Percentiles rank a stretch among this genome's conserved stretches.
phyloP scores from a whole-genome alignment of 2,329 filamentous ascomycete species.

The Byssochlamys sp. region DNA sequence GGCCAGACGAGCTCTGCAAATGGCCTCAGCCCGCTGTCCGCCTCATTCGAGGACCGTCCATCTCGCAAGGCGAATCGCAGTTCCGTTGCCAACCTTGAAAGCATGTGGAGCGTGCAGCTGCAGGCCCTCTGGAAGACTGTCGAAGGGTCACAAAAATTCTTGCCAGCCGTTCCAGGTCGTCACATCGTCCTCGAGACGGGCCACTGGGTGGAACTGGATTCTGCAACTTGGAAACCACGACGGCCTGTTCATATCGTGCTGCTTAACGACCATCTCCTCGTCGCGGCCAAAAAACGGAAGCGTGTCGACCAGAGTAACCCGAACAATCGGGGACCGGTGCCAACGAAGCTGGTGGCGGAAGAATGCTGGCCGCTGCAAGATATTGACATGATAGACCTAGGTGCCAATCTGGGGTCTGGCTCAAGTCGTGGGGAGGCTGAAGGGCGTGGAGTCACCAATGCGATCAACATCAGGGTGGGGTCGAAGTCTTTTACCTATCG shows the following conservation, averaged over 20 bases:
- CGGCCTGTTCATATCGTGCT: constrained; percentile 84
- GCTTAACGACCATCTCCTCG: constrained; percentile 84
- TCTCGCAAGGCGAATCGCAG: constrained; percentile 66
- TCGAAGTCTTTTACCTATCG: constrained; percentile 90
- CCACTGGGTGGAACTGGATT: constrained; percentile 91
- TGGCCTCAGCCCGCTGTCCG: constrained; percentile 46
- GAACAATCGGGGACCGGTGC: constrained; percentile 36
- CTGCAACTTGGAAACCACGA: constrained; percentile 89
- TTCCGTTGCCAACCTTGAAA: constrained; percentile 68
- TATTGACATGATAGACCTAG: constrained; percentile 84
- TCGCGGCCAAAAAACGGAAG: constrained; percentile 88
- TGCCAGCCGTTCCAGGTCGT: constrained; percentile 80
- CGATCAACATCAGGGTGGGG: constrained; percentile 81
- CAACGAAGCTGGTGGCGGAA: constrained; percentile 77
- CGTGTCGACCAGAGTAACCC: constrained; percentile 57
- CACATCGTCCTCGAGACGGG: constrained; percentile 90
- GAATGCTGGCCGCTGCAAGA: constrained; percentile 89
- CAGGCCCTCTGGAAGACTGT: constrained; percentile 89
- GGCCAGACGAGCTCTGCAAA: constrained; percentile 37
- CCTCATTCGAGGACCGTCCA: constrained; percentile 42
- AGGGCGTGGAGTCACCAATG: constrained; percentile 61
- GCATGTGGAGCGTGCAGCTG: constrained; percentile 57
- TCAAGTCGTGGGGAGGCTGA: constrained; percentile 33
- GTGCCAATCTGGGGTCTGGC: constrained; percentile 36
- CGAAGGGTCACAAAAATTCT: constrained; percentile 94